Percentiles rank a stretch among this genome's conserved stretches.
phyloP scores from a whole-genome alignment of 2,329 filamentous ascomycete species.

The Hypoxylon sp. region DNA sequence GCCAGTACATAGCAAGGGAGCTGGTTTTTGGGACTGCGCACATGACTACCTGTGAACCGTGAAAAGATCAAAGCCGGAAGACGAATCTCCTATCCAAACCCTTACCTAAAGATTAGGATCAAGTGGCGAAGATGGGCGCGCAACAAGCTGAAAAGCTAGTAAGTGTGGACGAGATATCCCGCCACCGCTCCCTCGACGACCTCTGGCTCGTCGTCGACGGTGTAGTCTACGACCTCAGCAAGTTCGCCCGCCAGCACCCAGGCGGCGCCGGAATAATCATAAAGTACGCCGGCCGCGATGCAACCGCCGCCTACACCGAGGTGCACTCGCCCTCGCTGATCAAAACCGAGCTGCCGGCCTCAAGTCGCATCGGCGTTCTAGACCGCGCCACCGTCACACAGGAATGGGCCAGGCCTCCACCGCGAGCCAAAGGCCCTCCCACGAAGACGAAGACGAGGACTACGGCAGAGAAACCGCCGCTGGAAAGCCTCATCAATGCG shows the following conservation, averaged over 20 bases:
- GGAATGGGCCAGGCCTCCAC: conserved; percentile 62
- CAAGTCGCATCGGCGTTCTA: conserved; percentile 66
- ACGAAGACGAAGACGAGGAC: conserved; percentile 10
- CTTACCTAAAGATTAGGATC: not conserved
- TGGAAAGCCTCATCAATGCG: conserved; percentile 69
- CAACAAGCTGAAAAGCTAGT: conserved; percentile 48
- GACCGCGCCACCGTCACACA: conserved; percentile 64
- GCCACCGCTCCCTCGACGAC: conserved; percentile 64
- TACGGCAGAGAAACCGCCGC: conserved; percentile 60
- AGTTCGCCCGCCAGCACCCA: conserved; percentile 67
- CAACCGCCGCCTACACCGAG: conserved; percentile 66
- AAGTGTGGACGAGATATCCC: conserved; percentile 61
- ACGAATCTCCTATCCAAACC: not conserved
- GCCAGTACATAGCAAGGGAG: not conserved
- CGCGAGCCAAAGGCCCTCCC: conserved; percentile 45
- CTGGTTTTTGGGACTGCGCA: not conserved
- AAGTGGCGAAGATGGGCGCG: conserved; percentile 37
- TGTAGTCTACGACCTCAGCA: conserved; percentile 76
- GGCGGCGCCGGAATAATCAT: conserved; percentile 62
- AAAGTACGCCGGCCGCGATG: conserved; percentile 68
- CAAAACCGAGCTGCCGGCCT: conserved; percentile 59
- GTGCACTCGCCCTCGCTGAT: conserved; percentile 64
- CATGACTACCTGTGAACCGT: not conserved
- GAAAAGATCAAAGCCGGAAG: not conserved
- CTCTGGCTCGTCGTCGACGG: conserved; percentile 78